These are phyloP conservation scores for Pichia sp. DNA, from an alignment of 1,139 yeast genomes.

Conservation along the genomic window DNA sequence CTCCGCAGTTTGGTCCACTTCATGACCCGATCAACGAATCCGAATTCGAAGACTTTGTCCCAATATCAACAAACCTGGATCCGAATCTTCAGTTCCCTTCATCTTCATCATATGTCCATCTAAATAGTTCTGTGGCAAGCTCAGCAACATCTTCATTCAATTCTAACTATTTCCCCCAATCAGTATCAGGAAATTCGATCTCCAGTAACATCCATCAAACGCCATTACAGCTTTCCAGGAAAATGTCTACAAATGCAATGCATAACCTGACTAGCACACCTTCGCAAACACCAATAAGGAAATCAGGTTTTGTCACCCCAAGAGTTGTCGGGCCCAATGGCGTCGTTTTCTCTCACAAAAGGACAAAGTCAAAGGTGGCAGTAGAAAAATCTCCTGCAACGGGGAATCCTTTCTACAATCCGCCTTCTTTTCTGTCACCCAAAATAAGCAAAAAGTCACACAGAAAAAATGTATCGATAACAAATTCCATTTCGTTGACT, in stretches of 20 bases:
- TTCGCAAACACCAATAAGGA: conserved; percentile 28
- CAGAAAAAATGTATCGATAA: conserved; percentile 29
- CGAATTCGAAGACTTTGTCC: conserved; percentile 26
- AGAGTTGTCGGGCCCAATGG: conserved; percentile 12
- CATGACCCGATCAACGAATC: conserved; percentile 7
- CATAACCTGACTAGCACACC: conserved; percentile 19
- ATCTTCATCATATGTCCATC: conserved; percentile 28
- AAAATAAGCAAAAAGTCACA: conserved; percentile 31
- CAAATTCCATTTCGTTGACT: conserved; percentile 27
- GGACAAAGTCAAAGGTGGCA: conserved; percentile 38
- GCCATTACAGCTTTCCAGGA: conserved; percentile 21
- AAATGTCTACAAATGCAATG: conserved; percentile 8
- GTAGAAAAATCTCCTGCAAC: conserved; percentile 31
- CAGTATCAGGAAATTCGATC: conserved; percentile 28
- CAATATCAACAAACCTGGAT: conserved; percentile 24
- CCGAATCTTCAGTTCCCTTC: conserved; percentile 26
- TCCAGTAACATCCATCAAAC: conserved; percentile 22
- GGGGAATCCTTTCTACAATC: conserved; percentile 46
- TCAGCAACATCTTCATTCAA: conserved; percentile 38
- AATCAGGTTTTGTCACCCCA: conserved; percentile 25
- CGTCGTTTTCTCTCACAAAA: conserved; percentile 30
- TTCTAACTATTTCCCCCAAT: conserved; percentile 13
- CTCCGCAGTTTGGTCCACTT: conserved; percentile 3
- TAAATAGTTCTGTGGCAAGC: conserved; percentile 33
- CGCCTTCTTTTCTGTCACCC: conserved; percentile 41